phyloP scores from a whole-genome alignment of 805 yeast species.

The Yamadazyma akitaensis region DNA sequence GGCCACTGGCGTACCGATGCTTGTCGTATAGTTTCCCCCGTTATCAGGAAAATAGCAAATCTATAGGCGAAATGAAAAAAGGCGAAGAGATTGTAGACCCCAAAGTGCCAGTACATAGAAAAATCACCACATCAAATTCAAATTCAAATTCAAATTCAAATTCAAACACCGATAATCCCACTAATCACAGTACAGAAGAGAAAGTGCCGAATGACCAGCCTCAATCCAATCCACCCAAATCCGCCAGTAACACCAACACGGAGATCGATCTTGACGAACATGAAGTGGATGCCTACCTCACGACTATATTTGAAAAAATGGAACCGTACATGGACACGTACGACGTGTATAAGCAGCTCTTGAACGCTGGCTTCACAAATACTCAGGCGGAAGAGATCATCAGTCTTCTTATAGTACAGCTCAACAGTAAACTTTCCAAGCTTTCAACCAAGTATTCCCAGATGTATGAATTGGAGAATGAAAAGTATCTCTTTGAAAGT shows the following conservation, averaged over 20 bases:
- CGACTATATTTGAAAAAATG: constrained; percentile 56
- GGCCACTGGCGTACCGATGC: not conserved
- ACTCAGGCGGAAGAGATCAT: constrained; percentile 61
- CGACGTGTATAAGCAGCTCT: constrained; percentile 51
- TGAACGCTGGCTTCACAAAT: constrained; percentile 54
- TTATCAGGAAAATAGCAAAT: not conserved
- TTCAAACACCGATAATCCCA: too few species aligned
- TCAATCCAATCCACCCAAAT: too few species aligned
- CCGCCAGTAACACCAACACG: too few species aligned
- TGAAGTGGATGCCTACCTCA: constrained; percentile 22
- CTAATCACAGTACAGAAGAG: too few species aligned
- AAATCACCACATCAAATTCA: too few species aligned
- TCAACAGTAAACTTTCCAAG: constrained; percentile 39
- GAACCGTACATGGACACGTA: constrained; percentile 48
- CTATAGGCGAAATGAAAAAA: not conserved
- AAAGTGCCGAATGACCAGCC: too few species aligned
- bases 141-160: too few species aligned
- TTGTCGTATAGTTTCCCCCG: not conserved
- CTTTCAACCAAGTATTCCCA: constrained; percentile 49
- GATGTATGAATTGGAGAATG: constrained; percentile 76
- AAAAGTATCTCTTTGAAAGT: constrained; percentile 83
- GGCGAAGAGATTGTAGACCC: too few species aligned
- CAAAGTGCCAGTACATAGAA: too few species aligned
- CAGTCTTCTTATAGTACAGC: constrained; percentile 42
- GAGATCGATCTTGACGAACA: not conserved